A percentile compares a stretch with the other conserved stretches of the same genome.
These are phyloP conservation scores for Pyrenopolyporus hunteri DNA, from an alignment of 495 filamentous ascomycete species.

Conservation along the genomic window DNA sequence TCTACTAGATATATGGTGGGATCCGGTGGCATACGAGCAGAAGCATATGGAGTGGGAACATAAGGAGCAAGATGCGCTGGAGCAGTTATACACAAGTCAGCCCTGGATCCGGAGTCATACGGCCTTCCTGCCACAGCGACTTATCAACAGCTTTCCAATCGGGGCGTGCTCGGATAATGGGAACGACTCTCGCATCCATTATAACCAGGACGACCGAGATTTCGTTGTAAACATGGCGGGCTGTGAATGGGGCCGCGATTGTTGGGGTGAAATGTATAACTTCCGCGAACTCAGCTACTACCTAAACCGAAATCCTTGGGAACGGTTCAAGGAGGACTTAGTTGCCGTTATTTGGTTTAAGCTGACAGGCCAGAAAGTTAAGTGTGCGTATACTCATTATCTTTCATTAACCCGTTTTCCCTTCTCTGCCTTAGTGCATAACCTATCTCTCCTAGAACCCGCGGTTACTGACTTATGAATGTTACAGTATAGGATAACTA, in stretches of 20 bases:
- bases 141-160: constrained; percentile 90
- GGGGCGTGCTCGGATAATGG: constrained; percentile 82
- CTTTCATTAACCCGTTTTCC: neutral
- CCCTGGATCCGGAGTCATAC: constrained; percentile 91
- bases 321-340: constrained; percentile 68
- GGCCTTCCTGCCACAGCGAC: constrained; percentile 88
- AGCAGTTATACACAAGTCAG: constrained; percentile 89
- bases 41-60: constrained; percentile 99
- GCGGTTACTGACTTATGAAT: constrained; percentile 19
- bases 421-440: neutral
- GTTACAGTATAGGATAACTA: constrained; percentile 35
- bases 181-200: constrained; percentile 79
- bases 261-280: constrained; percentile 95
- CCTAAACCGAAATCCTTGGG: constrained; percentile 82
- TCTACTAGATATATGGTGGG: constrained; percentile 97
- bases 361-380: constrained; percentile 61
- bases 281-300: constrained; percentile 87
- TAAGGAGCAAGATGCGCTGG: constrained; percentile 95
- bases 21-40: constrained; percentile 96
- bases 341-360: constrained; percentile 59
- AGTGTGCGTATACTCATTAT: constrained; percentile 43
- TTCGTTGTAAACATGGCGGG: constrained; percentile 99
- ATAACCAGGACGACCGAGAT: constrained; percentile 82
- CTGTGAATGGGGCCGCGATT: constrained; percentile 95
- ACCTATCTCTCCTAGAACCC: neutral